Percentiles rank a stretch among this genome's conserved stretches.
phyloP scores from a whole-genome alignment of 2,329 filamentous ascomycete species.

The Colletotrichum cuscutae region DNA sequence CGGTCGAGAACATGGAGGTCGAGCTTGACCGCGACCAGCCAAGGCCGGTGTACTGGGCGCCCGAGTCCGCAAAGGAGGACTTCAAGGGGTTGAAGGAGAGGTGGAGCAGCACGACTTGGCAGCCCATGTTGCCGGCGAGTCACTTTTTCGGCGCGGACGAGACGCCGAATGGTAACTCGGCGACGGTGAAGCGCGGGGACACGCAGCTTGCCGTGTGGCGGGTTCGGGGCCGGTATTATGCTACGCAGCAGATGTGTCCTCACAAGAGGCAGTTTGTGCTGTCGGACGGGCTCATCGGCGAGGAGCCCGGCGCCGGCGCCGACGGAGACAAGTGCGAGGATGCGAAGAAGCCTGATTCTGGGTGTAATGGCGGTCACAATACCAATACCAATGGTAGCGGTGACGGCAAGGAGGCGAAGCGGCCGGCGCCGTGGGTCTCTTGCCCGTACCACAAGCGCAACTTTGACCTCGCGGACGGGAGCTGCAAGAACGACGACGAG shows the following conservation, averaged over 20 bases:
- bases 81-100: conserved; percentile 72
- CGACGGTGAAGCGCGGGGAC: conserved; percentile 85
- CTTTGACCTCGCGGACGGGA: conserved; percentile 78
- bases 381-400: too few species aligned
- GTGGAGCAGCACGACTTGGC: conserved; percentile 79
- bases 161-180: conserved; percentile 76
- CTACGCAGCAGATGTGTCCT: conserved; percentile 94
- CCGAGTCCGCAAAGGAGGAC: conserved; percentile 73
- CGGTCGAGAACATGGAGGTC: conserved; percentile 74
- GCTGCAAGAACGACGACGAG: conserved; percentile 78
- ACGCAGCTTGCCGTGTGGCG: conserved; percentile 91
- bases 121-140: conserved; percentile 77
- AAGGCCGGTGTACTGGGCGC: conserved; percentile 82
- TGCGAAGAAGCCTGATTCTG: conserved; percentile 45
- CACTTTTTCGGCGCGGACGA: conserved; percentile 75
- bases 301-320: conserved; percentile 52
- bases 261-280: conserved; percentile 93
- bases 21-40: conserved; percentile 78
- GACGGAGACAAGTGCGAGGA: conserved; percentile 43
- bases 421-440: conserved; percentile 75
- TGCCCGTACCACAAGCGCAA: conserved; percentile 93
- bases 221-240: conserved; percentile 82
- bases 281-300: conserved; percentile 84
- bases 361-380: conserved; percentile 43
- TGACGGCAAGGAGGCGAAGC: not conserved